Percentiles rank a stretch among this genome's conserved stretches.
These are phyloP conservation scores for Pestalotiopsis fici DNA, from an alignment of 2,329 filamentous ascomycete genomes.

Conservation along the genomic window DNA sequence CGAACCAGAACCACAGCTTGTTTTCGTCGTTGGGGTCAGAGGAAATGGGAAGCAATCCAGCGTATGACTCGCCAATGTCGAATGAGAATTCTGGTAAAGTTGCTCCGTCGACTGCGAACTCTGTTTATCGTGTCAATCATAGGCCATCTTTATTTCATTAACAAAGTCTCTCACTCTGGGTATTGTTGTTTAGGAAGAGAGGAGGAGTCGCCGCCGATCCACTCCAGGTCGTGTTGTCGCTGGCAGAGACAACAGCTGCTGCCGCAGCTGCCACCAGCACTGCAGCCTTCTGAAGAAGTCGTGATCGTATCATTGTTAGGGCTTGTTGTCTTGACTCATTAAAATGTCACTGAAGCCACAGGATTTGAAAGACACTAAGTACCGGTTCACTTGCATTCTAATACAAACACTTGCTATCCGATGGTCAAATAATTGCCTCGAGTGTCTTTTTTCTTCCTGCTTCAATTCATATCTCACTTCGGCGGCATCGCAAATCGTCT, in stretches of 20 bases:
- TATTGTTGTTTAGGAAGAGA: not conserved
- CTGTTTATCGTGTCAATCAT: conserved; percentile 21
- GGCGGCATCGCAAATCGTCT: not conserved
- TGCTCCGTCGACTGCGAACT: conserved; percentile 57
- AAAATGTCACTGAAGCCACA: not conserved
- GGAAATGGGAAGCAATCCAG: conserved; percentile 36
- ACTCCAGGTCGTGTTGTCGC: not conserved
- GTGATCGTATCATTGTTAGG: not conserved
- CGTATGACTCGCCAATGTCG: conserved; percentile 51
- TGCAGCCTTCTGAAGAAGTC: not conserved
- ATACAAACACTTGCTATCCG: not conserved
- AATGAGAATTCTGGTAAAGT: conserved; percentile 61
- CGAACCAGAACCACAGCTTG: conserved; percentile 5
- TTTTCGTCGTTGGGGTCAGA: conserved; percentile 33
- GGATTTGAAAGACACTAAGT: not conserved
- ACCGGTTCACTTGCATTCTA: not conserved
- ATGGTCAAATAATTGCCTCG: not conserved
- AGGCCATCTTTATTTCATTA: too few relatives aligned
- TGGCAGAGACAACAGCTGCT: not conserved
- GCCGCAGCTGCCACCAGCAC: not conserved
- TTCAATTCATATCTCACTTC: not conserved
- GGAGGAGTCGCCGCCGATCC: not conserved
- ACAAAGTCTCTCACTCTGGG: not conserved
- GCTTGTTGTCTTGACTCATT: not conserved
- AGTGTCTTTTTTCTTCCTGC: not conserved